These are phyloP conservation scores for Fusarium sp. DNA, from an alignment of 2,329 filamentous ascomycete genomes.

Conservation along the genomic window DNA sequence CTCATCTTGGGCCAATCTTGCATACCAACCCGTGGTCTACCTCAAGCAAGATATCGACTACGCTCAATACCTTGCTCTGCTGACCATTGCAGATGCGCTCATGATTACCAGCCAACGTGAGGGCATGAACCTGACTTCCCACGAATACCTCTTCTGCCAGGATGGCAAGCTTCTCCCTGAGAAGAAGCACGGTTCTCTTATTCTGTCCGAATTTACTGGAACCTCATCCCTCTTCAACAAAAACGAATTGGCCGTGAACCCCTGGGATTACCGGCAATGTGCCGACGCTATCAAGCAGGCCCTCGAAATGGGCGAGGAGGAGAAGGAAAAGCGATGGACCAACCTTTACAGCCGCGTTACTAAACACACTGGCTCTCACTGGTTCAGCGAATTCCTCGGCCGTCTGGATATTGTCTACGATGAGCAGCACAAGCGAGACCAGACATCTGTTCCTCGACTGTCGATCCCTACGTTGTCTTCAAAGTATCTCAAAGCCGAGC, in stretches of 20 bases:
- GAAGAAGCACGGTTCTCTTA: slow-evolving; percentile 89
- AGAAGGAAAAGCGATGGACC: slow-evolving; percentile 82
- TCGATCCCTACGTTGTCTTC: slow-evolving; percentile 76
- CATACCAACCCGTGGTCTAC: slow-evolving; percentile 93
- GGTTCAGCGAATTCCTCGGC: slow-evolving; percentile 83
- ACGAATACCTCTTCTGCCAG: slow-evolving; percentile 94
- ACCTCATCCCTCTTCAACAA: slow-evolving; percentile 88
- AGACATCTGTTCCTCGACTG: slow-evolving; percentile 87
- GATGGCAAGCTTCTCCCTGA: slow-evolving; percentile 79
- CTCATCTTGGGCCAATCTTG: slow-evolving; percentile 89
- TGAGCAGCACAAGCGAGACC: slow-evolving; percentile 87
- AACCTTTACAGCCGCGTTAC: slow-evolving; percentile 81
- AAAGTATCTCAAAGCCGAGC: slow-evolving; percentile 76
- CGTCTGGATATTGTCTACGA: slow-evolving; percentile 83
- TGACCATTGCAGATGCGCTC: slow-evolving; percentile 90
- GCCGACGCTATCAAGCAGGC: slow-evolving; percentile 88
- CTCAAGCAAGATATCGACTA: slow-evolving; percentile 96
- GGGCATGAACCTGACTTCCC: slow-evolving; percentile 96
- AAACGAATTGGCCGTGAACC: slow-evolving; percentile 88
- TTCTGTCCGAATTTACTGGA: slow-evolving; percentile 95
- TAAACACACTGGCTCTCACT: slow-evolving; percentile 86
- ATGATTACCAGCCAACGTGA: slow-evolving; percentile 97
- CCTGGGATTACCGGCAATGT: slow-evolving; percentile 93
- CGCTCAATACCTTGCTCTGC: slow-evolving; percentile 90
- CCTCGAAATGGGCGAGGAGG: slow-evolving; percentile 82